Evolutionary conservation across 2,329 filamentous ascomycete genomes (phyloP), one percentile per base, ranked within the genome.

Genomic region (Penicillium sp.): DNA sequence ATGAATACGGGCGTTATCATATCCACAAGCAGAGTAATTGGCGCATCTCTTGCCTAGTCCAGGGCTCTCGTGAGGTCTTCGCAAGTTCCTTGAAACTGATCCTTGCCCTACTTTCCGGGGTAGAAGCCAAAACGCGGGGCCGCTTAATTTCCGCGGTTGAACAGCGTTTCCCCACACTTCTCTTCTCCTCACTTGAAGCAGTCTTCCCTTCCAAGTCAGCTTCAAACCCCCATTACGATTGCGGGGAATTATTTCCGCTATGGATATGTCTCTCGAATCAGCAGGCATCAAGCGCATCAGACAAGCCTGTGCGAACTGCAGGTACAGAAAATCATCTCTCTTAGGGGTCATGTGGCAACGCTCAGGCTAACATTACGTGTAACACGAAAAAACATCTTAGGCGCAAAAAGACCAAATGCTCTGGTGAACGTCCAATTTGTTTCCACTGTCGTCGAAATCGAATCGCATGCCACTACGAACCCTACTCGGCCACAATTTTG

Each of bases 281-380:
- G 24, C 50, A 11, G 46, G 51, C 6, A 54, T 60, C 37, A 67
- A 64, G 59, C 64, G 67, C n/a, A 67, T 67, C 21, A 63, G 67
- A 21, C 67, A 67, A 43, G 67, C 67, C 6, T 69, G 67, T 42
- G 63, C 62, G 13, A 67, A 62, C 34, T 69, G 67, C 57, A 59
- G 66, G 66, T 69, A 57, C 13, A 7, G 58, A 55, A 18, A 28
- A 43, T 21, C 16, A 3, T 16, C 3, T 14, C 39, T 26, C 23
- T 43, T 14, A 43, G 24, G 23, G 39, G 39, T 13, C 24, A 13
- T 4, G 3, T 23, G 14, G 23, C n/a, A 43, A 23, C 21, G 28
- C 13, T 16, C 23, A 18, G 16, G 33, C 24, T 11, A 37, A 23
- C 31, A 10, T 14, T 34, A 2, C 36, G 33, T 19, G 14, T 29